These are phyloP conservation scores for Dalbergia cochinchinensis DNA, from an alignment of 306 rosid species.

Conservation along the genomic window DNA sequence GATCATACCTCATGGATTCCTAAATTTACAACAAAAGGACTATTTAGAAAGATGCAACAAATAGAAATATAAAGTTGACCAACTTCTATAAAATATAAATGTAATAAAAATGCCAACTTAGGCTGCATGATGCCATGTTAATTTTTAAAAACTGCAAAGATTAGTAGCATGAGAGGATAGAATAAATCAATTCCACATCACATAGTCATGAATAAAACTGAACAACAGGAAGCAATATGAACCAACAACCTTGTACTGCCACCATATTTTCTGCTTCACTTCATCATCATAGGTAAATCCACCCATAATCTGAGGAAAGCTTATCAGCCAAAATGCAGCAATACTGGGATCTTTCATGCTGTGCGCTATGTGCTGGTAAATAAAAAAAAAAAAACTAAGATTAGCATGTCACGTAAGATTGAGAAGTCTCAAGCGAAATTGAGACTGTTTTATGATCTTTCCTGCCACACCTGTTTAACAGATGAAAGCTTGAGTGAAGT, in stretches of 20 bases:
- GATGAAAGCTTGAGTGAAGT: conserved; percentile 14
- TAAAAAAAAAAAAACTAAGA: conserved; percentile 32
- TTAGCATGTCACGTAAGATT: conserved; percentile 43
- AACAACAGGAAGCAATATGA: conserved; percentile 41
- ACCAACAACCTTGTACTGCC: conserved; percentile 84
- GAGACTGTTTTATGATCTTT: conserved; percentile 11
- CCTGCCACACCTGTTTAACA: neutral
- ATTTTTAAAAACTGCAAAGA: conserved; percentile 22
- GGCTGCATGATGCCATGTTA: conserved; percentile 28
- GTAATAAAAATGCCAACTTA: conserved; percentile 7
- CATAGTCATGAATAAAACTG: neutral
- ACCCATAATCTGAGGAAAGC: conserved; percentile 88
- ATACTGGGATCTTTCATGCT: conserved; percentile 98
- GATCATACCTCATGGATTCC: conserved; percentile 88
- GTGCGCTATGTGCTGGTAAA: conserved; percentile 77
- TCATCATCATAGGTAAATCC: conserved; percentile 85
- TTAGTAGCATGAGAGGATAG: conserved; percentile 1
- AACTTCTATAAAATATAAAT: neutral
- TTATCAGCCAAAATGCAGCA: conserved; percentile 94
- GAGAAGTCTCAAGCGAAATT: conserved; percentile 35
- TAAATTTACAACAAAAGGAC: conserved; percentile 46
- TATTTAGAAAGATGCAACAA: conserved; percentile 30
- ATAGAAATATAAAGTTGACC: conserved; percentile 24
- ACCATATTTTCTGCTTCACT: conserved; percentile 87
- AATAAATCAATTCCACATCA: conserved; percentile 16